Conservation (phyloP, 2,329 filamentous ascomycete species). For the Aspergillus intermedius region DNA sequence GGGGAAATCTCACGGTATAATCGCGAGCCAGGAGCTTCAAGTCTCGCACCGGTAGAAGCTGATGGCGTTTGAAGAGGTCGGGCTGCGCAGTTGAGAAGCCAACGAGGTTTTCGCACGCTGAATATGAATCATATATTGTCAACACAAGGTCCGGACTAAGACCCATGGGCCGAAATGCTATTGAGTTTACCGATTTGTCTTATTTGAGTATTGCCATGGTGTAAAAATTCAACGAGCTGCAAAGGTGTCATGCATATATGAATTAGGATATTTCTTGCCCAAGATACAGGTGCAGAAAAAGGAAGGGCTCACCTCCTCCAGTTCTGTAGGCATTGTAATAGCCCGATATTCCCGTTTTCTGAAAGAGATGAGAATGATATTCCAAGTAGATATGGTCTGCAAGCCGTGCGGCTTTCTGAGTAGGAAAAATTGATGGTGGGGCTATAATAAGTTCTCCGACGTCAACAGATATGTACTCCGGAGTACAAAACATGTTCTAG, state of each 20-base stretch:
- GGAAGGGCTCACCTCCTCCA: slow-evolving; percentile 60
- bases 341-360: no score
- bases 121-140: slow-evolving; percentile 3
- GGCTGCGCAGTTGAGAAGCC: slow-evolving; percentile 73
- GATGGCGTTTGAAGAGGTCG: slow-evolving; percentile 73
- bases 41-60: slow-evolving; percentile 73
- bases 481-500: neutral
- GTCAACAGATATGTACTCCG: neutral
- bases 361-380: no score
- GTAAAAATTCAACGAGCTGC: slow-evolving; percentile 71
- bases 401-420: no score
- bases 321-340: slow-evolving; percentile 61
- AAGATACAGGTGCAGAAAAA: neutral
- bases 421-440: slow-evolving; percentile 1
- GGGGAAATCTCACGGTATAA: slow-evolving; percentile 58
- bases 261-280: neutral
- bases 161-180: neutral
- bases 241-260: neutral
- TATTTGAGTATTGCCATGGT: slow-evolving; percentile 85
- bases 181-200: slow-evolving; percentile 60
- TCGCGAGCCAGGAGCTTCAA: slow-evolving; percentile 82
- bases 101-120: slow-evolving; percentile 77
- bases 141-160: neutral
- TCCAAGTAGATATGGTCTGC: neutral
- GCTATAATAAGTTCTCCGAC: neutral